Conservation (phyloP, 208 protist species). For the Angomonas deanei region DNA sequence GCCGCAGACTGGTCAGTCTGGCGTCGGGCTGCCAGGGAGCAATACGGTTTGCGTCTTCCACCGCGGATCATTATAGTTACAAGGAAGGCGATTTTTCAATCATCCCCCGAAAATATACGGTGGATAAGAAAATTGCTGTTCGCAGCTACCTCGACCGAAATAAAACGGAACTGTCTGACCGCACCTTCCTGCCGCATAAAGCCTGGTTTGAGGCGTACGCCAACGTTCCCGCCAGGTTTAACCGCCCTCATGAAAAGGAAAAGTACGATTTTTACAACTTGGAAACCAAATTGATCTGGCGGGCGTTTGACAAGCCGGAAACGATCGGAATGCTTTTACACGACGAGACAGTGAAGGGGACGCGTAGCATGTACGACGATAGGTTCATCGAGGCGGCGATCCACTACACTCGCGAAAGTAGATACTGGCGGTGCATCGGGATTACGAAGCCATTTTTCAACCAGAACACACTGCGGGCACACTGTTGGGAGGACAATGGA, state of each 20-base stretch:
- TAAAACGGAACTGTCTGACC: constrained; percentile 82
- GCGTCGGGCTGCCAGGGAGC: not conserved
- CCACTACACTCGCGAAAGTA: constrained; percentile 73
- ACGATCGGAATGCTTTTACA: constrained; percentile 78
- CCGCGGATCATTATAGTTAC: no score
- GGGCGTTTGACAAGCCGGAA: constrained; percentile 85
- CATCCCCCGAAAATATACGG: constrained; percentile 65
- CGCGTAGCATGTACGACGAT: constrained; percentile 53
- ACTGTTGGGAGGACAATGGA: constrained; percentile 86
- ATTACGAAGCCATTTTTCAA: constrained; percentile 90
- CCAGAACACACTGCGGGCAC: constrained; percentile 69
- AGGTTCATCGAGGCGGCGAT: constrained; percentile 70
- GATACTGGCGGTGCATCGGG: constrained; percentile 89
- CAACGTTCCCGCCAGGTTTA: constrained; percentile 24
- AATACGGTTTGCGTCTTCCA: not conserved
- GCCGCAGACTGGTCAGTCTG: not conserved
- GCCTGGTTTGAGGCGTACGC: constrained; percentile 75
- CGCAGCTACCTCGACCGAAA: constrained; percentile 84
- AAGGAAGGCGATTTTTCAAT: constrained; percentile 46
- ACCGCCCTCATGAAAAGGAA: constrained; percentile 44
- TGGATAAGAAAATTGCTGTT: constrained; percentile 74
- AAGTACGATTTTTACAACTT: constrained; percentile 81
- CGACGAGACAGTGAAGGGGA: constrained; percentile 82
- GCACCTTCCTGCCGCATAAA: constrained; percentile 86
- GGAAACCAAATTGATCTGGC: constrained; percentile 86